Percentiles rank a stretch among this genome's conserved stretches.
phyloP scores from a whole-genome alignment of 192 early-diverging fungal species.

The Mortierella antarctica region DNA sequence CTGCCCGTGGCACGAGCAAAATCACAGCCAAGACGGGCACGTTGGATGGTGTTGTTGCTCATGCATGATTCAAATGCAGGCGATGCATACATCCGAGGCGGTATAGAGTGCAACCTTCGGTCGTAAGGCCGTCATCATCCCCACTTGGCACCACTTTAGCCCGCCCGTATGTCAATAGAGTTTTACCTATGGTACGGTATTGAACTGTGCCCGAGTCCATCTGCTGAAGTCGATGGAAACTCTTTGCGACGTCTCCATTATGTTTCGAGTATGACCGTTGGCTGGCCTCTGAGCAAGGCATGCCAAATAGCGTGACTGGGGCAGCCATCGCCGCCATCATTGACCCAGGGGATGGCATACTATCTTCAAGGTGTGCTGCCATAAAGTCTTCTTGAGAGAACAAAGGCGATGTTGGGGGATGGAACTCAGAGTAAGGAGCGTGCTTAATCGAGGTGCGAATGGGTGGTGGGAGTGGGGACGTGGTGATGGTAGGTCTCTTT shows the following conservation, averaged over 20 bases:
- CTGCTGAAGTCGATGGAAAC: conserved; percentile 24
- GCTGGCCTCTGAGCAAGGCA: conserved; percentile 23
- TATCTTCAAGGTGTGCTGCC: too few species aligned
- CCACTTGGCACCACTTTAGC: not conserved
- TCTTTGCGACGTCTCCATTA: conserved; percentile 12
- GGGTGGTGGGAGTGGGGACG: conserved; percentile 2
- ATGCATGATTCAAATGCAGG: too few species aligned
- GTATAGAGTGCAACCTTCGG: too few species aligned
- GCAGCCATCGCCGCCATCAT: not conserved
- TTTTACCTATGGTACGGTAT: conserved; percentile 46
- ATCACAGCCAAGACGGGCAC: too few species aligned
- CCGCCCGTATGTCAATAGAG: too few species aligned
- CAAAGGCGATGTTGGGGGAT: not conserved
- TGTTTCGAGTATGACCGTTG: conserved; percentile 34
- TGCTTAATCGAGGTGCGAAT: not conserved
- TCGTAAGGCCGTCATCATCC: too few species aligned
- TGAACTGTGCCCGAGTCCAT: conserved; percentile 32
- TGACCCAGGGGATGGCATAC: too few species aligned
- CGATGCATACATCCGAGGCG: too few species aligned
- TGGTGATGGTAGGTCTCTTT: conserved; percentile 23
- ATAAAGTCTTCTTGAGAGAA: not conserved
- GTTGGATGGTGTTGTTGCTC: too few species aligned
- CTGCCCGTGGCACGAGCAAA: too few species aligned
- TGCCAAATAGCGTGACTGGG: conserved; percentile 27
- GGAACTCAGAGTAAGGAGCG: too few species aligned